Base-by-base conservation (phyloP, 208 protist genomes). In the Porcisia hertigi region DNA sequence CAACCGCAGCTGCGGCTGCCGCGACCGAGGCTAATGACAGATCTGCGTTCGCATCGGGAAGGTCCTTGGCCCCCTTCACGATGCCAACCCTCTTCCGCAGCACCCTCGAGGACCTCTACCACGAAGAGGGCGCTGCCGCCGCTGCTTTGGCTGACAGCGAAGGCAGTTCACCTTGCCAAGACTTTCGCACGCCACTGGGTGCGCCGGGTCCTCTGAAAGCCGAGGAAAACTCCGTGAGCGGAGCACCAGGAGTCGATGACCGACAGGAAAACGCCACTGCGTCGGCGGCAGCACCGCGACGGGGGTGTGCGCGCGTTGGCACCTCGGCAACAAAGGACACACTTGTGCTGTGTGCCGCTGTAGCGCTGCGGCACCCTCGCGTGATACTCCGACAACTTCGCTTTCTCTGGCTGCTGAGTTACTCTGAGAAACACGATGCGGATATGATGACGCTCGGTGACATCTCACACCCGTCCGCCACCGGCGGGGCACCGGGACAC, bases 301-400 rank as follows among this genome's bases (percentile, higher is more conserved):
- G 23, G 39, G 36, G 36, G 36, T n/a, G 18, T 45, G 36, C 6
- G 60, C 16, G 7, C 36, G 16, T 43, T 49, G 55, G 41, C 30
- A 47, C 74, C 55, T 23, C 45, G 70, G 70, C 41, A 23, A 34
- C 63, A 8, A 30, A 67, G 63, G 67, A 62, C 55, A 76, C 79
- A 20, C 57, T 76, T 36, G 78, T 77, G 18, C 69, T 85, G 57
- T 39, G 82, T 43, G 71, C 78, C 2, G 84, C 89, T 7, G 64
- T 89, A 41, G 85, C 86, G 36, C 80, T 94, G 58, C 82, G 87
- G 25, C 77, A 87, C 39, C 89, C 89, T 41, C 72, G 74, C 9
- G 60, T 81, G 36, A 78, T 90, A 55, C 81, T 94, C 0, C 73
- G 76, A 34, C 81, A 88, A 36, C 75, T 82, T 8, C 65, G 54